These are phyloP conservation scores for Colletotrichum tropicale DNA, from an alignment of 2,329 filamentous ascomycete species.

Conservation along the genomic window DNA sequence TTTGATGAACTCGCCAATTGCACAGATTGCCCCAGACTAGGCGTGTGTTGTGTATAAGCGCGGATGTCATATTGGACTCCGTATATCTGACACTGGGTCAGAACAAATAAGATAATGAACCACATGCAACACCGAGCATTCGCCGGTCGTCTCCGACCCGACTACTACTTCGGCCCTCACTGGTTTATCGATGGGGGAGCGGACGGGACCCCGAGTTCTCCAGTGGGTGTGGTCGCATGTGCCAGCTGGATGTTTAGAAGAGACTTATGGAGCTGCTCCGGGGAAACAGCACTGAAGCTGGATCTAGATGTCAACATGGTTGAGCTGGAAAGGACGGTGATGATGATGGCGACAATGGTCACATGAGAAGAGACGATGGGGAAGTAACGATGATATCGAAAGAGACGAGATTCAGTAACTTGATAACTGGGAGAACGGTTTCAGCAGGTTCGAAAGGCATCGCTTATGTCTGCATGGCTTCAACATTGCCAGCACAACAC, in stretches of 20 bases:
- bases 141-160: not conserved
- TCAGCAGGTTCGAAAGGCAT: no score
- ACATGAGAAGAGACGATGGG: not conserved
- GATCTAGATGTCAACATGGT: not conserved
- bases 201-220: not conserved
- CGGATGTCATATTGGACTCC: not conserved
- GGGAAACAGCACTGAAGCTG: not conserved
- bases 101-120: not conserved
- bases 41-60: not conserved
- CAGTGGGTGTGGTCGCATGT: not conserved
- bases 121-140: not conserved
- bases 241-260: not conserved
- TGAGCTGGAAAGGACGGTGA: not conserved
- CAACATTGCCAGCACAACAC: no score
- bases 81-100: not conserved
- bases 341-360: rapidly evolving
- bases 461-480: no score
- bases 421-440: no score
- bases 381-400: no score
- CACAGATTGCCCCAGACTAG: not conserved
- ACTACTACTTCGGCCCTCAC: not conserved
- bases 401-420: no score
- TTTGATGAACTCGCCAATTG: not conserved
- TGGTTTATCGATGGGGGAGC: not conserved
- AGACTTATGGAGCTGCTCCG: not conserved